Evolutionary conservation across 2,329 filamentous ascomycete species (phyloP), one percentile per base, ranked within the genome.

Genomic region (Claviceps sp.): DNA sequence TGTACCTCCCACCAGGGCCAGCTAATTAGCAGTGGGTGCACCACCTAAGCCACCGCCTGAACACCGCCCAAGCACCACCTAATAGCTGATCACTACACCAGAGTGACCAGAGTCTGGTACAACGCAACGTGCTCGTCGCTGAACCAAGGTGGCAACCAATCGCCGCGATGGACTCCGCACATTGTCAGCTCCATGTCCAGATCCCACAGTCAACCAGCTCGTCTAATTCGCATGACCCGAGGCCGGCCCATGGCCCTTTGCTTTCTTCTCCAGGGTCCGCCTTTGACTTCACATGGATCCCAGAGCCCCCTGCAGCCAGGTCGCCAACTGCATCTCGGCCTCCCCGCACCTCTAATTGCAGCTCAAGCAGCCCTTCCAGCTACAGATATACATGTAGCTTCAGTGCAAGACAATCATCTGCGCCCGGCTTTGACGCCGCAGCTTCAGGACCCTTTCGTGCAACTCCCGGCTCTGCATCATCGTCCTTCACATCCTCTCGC

Each of bases 261-360:
- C 48, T 26, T 39, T 50, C 44, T 10, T 53, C 44, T 26, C 44
- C 52, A 39, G 44, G 42, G 41, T 52, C 52, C 5, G 22, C 41
- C 22, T 52, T 54, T 40, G 41, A 52, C 50, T 54, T 54, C 38
- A 39, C 52, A 50, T 54, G 52, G 50, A 38, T 50, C 8, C 47
- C 52, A 38, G 34, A 44, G 10, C 40, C 40, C 22, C 48, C 47
- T 19, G 45, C 11, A 17, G 14, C 14, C 26, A 43, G 24, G 19
- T 39, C 44, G 17, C 46, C 44, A 10, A 48, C 50, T 41, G 38
- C 50, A 13, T 48, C 50, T 44, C 24, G 45, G 45, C 39, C 48
- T 30, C 45, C 48, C n/a, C 48, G 38, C 48, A 39, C 38, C 19
- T 42, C 43, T 14, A 13, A 45, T 24, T 50, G 30, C 22, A 26